phyloP scores from a whole-genome alignment of 352 stramenopile genomes.

The Hyaloperonospora arabidopsidis region DNA sequence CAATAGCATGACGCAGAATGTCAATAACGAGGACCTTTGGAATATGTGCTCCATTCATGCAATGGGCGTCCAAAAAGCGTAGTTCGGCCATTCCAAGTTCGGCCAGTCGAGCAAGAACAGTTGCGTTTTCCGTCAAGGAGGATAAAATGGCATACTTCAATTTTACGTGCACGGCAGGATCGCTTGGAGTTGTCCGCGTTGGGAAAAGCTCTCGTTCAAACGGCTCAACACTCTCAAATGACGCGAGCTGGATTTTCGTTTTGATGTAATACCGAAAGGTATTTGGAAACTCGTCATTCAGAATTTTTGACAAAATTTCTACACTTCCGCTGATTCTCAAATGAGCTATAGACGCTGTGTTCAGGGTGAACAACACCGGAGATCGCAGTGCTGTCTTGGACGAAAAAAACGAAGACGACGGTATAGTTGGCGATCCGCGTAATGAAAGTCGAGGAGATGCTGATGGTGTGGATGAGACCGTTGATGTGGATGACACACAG shows the following conservation, averaged over 20 bases:
- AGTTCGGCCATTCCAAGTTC: constrained; percentile 56
- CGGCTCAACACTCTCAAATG: constrained; percentile 60
- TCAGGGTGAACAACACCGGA: constrained; percentile 34
- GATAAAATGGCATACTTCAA: constrained; percentile 48
- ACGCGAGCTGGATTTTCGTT: constrained; percentile 54
- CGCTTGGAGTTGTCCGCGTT: constrained; percentile 37
- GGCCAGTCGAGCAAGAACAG: constrained; percentile 40
- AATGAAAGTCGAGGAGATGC: constrained; percentile 28
- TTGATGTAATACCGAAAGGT: constrained; percentile 74
- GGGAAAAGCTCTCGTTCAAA: constrained; percentile 70
- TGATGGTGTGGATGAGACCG: constrained; percentile 36
- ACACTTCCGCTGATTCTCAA: constrained; percentile 52
- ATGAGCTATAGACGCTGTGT: constrained; percentile 34
- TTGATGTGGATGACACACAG: constrained; percentile 35
- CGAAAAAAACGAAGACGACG: constrained; percentile 24
- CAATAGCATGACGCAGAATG: constrained; percentile 47
- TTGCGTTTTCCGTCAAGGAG: constrained; percentile 41
- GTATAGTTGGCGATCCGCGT: constrained; percentile 17
- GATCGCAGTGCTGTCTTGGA: constrained; percentile 17
- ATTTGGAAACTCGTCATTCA: constrained; percentile 65
- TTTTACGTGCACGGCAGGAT: constrained; percentile 45
- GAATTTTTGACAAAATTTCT: constrained; percentile 56
- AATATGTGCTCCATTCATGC: constrained; percentile 36
- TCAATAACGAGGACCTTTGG: constrained; percentile 50
- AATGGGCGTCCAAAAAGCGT: constrained; percentile 55